Percentiles rank a stretch among this genome's conserved stretches.
phyloP scores from a whole-genome alignment of 164 flowering plant genomes.

The Macadamia integrifolia region DNA sequence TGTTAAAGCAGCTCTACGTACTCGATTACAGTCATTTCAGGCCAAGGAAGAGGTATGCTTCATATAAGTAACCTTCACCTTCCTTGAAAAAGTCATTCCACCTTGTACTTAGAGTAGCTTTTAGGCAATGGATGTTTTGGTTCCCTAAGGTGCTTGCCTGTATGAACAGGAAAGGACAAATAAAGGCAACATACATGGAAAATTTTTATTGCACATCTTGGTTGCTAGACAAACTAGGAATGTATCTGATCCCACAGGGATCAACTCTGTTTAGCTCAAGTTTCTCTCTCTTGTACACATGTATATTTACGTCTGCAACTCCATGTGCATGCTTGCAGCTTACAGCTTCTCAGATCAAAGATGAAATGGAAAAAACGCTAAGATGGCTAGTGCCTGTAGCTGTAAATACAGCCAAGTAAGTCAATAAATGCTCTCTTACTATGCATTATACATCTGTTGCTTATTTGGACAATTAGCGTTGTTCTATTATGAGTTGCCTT shows the following conservation, averaged over 20 bases:
- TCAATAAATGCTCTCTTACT: neutral
- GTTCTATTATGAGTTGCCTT: neutral
- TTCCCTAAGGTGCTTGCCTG: constrained; percentile 1
- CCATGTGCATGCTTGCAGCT: constrained; percentile 33
- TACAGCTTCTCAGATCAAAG: constrained; percentile 49
- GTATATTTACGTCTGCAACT: neutral
- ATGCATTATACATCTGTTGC: neutral
- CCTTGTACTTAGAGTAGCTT: neutral
- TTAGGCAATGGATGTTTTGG: neutral
- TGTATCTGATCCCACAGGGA: neutral
- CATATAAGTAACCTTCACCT: neutral
- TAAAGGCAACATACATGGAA: too few species aligned
- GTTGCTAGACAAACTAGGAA: neutral
- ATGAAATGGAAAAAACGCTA: constrained; percentile 70
- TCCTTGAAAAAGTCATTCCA: neutral
- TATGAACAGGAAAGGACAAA: neutral
- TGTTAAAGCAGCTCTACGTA: constrained; percentile 56
- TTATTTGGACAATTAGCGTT: too few species aligned
- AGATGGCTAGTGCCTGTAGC: constrained; percentile 82
- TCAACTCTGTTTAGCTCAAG: neutral
- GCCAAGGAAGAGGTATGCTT: constrained; percentile 44
- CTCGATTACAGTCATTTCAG: constrained; percentile 33
- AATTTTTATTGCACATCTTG: neutral
- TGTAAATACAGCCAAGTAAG: constrained; percentile 64
- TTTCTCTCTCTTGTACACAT: too few species aligned